Conservation (phyloP, 345 rosid genomes). For the Aquilaria malaccensis region DNA sequence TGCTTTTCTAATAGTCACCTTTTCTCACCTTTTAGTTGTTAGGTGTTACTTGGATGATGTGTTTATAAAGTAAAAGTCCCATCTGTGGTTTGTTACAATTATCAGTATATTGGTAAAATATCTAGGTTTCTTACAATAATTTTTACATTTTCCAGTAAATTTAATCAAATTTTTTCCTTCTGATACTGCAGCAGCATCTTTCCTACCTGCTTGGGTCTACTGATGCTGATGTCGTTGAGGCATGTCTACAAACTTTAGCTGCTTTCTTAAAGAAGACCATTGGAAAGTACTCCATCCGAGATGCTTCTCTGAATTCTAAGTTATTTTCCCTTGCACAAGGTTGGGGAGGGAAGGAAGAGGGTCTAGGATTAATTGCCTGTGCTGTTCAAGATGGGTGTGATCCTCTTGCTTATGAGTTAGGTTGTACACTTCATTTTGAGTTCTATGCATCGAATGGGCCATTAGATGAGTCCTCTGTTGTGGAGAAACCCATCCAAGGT, state of each 20-base stretch:
- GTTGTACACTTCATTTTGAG: conserved; percentile 95
- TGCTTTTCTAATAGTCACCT: no score
- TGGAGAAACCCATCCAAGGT: conserved; percentile 48
- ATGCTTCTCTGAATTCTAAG: conserved; percentile 66
- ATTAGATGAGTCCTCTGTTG: conserved; percentile 17
- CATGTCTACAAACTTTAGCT: conserved; percentile 82
- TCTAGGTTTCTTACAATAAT: background rate
- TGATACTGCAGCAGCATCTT: conserved; percentile 82
- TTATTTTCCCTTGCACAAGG: conserved; percentile 95
- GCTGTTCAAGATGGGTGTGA: conserved; percentile 60
- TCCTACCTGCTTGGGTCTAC: conserved; percentile 87
- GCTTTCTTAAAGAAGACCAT: conserved; percentile 78
- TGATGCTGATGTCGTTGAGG: conserved; percentile 92
- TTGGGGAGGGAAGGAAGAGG: conserved; percentile 99
- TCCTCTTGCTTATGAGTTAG: conserved; percentile 61
- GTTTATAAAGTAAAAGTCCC: no score
- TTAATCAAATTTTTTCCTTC: conserved; percentile 2
- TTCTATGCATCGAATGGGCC: conserved; percentile 57
- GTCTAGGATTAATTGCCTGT: conserved; percentile 84
- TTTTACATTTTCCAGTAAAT: background rate
- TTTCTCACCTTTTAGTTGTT: no score
- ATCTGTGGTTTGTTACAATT: no score
- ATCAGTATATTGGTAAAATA: background rate
- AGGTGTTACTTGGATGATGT: no score
- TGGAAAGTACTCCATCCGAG: conserved; percentile 78